phyloP scores from a whole-genome alignment of 192 early-diverging fungal genomes.

The Gaertneriomyces semiglobifer region DNA sequence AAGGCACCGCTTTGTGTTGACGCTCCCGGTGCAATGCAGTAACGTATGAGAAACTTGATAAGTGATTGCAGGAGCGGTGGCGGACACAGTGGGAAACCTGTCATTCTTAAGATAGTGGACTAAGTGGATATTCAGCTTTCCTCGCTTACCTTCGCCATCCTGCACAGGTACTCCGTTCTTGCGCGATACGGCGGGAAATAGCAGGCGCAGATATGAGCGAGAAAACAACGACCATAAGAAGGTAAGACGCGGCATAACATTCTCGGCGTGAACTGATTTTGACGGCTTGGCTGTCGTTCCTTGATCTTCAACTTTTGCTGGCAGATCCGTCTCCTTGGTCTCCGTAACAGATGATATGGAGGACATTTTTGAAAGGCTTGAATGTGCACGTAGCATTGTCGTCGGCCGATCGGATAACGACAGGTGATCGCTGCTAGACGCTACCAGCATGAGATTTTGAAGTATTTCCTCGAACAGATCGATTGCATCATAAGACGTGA shows the following conservation, averaged over 20 bases:
- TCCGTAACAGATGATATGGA: no score
- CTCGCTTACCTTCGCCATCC: constrained; percentile 48
- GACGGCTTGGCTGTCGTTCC: no score
- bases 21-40: constrained; percentile 48
- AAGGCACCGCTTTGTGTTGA: constrained; percentile 1
- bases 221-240: constrained; percentile 74
- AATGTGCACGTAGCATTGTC: no score
- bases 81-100: constrained; percentile 67
- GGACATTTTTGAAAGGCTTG: no score
- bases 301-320: no score
- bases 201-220: constrained; percentile 60
- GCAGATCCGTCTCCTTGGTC: no score
- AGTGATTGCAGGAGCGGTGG: constrained; percentile 62
- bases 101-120: constrained; percentile 13
- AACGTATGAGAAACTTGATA: constrained; percentile 64
- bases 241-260: constrained; percentile 29
- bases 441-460: constrained; percentile 31
- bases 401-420: no score
- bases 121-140: background rate
- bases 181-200: constrained; percentile 66
- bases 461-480: constrained; percentile 49
- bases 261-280: no score
- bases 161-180: constrained; percentile 40
- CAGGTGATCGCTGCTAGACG: background rate
- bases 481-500: constrained; percentile 44